Percentiles rank a stretch among this genome's conserved stretches.
Evolutionary conservation across 2,329 filamentous ascomycete genomes (phyloP).

Genomic region (Escovopsis sp.): DNA sequence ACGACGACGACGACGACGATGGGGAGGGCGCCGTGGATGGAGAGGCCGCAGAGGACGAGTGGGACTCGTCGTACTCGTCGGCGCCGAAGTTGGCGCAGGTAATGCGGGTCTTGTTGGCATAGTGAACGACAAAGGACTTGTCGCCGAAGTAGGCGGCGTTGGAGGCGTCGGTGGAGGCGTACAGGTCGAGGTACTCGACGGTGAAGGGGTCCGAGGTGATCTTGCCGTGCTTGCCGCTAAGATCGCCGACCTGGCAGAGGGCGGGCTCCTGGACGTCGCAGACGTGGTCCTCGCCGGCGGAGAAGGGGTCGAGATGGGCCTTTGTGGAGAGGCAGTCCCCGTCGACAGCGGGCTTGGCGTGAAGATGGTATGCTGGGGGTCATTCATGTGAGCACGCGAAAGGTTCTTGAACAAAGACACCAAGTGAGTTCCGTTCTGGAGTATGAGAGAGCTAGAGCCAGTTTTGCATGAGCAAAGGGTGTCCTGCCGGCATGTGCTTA

Average conservation of each 20-base stretch:
- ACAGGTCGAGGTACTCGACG: constrained; percentile 39
- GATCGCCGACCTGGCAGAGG: constrained; percentile 62
- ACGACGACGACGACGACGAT: too few species aligned
- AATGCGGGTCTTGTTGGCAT: constrained; percentile 46
- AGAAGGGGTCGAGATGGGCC: constrained; percentile 56
- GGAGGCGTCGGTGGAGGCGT: constrained; percentile 35
- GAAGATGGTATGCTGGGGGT: constrained; percentile 53
- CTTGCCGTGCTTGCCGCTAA: constrained; percentile 57
- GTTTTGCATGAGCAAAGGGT: neutral
- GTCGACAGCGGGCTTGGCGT: constrained; percentile 42
- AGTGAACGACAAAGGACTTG: constrained; percentile 49
- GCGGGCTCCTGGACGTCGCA: constrained; percentile 43
- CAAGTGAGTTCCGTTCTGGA: too few species aligned
- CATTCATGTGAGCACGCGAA: too few species aligned
- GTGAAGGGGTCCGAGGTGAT: constrained; percentile 36
- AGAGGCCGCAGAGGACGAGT: neutral
- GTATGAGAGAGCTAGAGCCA: too few species aligned
- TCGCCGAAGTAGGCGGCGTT: constrained; percentile 47
- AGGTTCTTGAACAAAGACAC: too few species aligned
- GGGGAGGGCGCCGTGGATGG: neutral
- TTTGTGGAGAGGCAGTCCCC: constrained; percentile 59
- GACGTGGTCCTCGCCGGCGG: constrained; percentile 42
- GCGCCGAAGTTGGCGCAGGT: constrained; percentile 46
- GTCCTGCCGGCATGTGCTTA: constrained; percentile 21
- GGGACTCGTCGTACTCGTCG: constrained; percentile 1